A percentile compares a stretch with the other conserved stretches of the same genome.
phyloP scores from a whole-genome alignment of 2,329 filamentous ascomycete species.

The Lasiodiplodia theobromae region DNA sequence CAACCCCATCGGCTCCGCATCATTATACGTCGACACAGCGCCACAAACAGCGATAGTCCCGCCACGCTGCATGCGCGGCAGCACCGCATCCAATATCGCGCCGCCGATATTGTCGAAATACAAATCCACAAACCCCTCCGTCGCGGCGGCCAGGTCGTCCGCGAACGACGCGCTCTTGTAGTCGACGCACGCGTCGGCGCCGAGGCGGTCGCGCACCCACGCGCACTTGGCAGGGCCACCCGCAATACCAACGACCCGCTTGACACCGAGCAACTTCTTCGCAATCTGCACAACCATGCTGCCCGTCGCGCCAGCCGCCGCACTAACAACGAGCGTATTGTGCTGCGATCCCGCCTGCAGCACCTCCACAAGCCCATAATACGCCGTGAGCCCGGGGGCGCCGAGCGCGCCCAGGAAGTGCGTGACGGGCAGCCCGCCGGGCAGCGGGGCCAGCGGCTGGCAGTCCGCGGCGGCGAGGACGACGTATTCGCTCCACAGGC shows the following conservation, averaged over 20 bases:
- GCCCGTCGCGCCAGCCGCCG: conserved; percentile 79
- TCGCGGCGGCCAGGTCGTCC: conserved; percentile 55
- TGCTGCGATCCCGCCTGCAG: conserved; percentile 73
- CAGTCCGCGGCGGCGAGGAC: conserved; percentile 56
- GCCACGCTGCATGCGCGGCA: conserved; percentile 50
- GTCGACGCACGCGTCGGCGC: conserved; percentile 62
- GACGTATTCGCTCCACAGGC: conserved; percentile 72
- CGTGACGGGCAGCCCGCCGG: conserved; percentile 48
- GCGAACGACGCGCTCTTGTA: conserved; percentile 59
- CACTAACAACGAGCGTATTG: conserved; percentile 78
- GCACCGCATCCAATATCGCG: conserved; percentile 55
- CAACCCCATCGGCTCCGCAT: conserved; percentile 30
- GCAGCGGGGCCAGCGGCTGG: conserved; percentile 41
- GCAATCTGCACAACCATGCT: conserved; percentile 71
- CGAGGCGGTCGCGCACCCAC: conserved; percentile 53
- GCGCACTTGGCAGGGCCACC: conserved; percentile 60
- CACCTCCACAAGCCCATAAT: conserved; percentile 74
- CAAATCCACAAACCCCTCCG: conserved; percentile 58
- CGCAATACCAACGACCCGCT: conserved; percentile 60
- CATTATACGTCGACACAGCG: conserved; percentile 53
- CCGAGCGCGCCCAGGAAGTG: conserved; percentile 58
- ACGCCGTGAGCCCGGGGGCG: conserved; percentile 71
- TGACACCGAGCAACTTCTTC: conserved; percentile 51
- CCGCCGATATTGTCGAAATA: conserved; percentile 62
- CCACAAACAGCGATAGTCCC: conserved; percentile 55